Base-by-base conservation (phyloP, 805 yeast species). In the Candida succiphila region DNA sequence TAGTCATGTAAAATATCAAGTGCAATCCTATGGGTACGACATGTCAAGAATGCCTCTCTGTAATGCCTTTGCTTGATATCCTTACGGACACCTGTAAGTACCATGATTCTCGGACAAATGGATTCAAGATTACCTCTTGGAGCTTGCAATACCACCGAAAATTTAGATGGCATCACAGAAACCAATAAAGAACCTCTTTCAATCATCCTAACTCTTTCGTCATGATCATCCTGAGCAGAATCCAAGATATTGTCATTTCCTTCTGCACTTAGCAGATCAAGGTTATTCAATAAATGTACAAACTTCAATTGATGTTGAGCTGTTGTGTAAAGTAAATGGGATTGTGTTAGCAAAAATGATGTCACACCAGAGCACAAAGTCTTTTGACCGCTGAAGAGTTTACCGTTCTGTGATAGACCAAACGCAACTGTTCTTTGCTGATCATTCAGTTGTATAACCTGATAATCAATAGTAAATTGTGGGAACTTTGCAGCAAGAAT, bases 101-200 rank as follows among this genome's bases (percentile, higher is more conserved):
- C 94, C 81, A 92, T 77, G 30, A 92, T 82, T 54, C 98, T 70
- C 12, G 99, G 98, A 48, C 75, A 78, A 15, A 92, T 82, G 0
- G 97, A 87, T 56, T 92, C 99, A 44, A 92, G 61, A 49, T 92
- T 92, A 40, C 99, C 99, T 53, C 99, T 72, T 38, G 94, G 94
- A 4, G 96, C 96, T 55, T 92, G 96, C 34, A 92, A 63, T 4
- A 85, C 76, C 15, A 94, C 87, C 1, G 88, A 70, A 36, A 87
- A 77, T 35, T 74, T 80, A 0, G 89, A 74, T 1, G 96, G 96
- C 48, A 87, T 79, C 2, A 75, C 74, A 26, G 87, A 65, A 0
- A 89, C 85, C 31, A 92, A 57, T n/a, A 82, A 46, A 0, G 96
- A 86, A 1, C 98, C 97, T 43, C 96, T 69, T 58, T 92, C 99